A percentile compares a stretch with the other conserved stretches of the same genome.
Evolutionary conservation across 371 early-diverging fungal genomes (phyloP).

Genomic region (Choanephora cucurbitarum): DNA sequence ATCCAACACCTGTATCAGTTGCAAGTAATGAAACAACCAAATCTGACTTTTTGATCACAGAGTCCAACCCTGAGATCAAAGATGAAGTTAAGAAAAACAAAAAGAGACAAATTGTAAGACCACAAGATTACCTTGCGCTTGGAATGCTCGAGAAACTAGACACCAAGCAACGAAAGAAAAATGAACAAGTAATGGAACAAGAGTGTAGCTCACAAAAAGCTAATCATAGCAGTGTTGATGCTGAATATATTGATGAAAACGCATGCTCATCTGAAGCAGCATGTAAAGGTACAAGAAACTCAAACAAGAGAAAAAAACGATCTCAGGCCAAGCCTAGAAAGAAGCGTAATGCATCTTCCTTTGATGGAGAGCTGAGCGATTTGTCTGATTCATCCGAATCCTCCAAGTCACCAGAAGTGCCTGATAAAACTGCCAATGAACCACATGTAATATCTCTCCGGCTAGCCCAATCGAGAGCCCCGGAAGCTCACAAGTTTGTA

Average conservation of each 20-base stretch:
- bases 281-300: neutral
- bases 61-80: conserved; percentile 41
- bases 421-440: conserved; percentile 16
- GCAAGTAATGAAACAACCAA: neutral
- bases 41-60: conserved; percentile 23
- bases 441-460: conserved; percentile 18
- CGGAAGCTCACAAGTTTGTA: conserved; percentile 31
- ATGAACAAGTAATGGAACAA: neutral
- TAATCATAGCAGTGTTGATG: neutral
- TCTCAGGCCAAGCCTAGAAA: neutral
- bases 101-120: conserved; percentile 33
- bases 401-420: neutral
- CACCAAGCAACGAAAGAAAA: conserved; percentile 9
- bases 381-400: no score
- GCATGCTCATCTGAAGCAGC: neutral
- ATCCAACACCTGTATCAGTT: neutral
- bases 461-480: conserved; percentile 19
- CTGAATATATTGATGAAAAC: neutral
- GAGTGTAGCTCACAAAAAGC: neutral
- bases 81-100: conserved; percentile 39
- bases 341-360: neutral
- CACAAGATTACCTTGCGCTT: conserved; percentile 39
- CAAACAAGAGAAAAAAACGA: neutral
- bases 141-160: conserved; percentile 32
- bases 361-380: no score